Evolutionary conservation across 768 basidiomycete genomes (phyloP), one percentile per base, ranked within the genome.

Genomic region (Mycena metata): DNA sequence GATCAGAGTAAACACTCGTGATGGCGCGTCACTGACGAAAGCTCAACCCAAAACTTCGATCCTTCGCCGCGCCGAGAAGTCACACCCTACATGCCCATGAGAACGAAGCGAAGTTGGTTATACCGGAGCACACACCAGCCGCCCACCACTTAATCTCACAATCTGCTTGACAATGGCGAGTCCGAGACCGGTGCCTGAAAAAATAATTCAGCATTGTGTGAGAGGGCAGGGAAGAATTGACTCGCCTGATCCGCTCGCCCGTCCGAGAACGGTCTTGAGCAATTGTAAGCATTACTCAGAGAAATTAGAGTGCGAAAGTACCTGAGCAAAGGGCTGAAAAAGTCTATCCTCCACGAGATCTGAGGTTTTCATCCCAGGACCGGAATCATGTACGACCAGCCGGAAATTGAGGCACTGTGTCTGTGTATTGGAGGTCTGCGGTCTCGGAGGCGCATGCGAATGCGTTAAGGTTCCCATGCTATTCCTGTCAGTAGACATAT

Each of bases 121-220:
- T 26, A 45, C n/a, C n/a, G n/a, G 24, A 30, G 16, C 6, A 51
- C 60, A n/a, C 50, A 74, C 83, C 52, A 85, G 69, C 62, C 83
- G 76, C 21, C 84, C 83, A 43, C 81, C 78, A 30, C 77, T 78
- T 1, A 83, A 74, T 59, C 78, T 78, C 52, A 84, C 77, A 67
- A 85, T 85, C 60, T 83, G 81, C 41, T 80, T 76, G 15, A 83
- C 80, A 43, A 85, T 75, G 9, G 84, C 84, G 13, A 85, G 70
- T 35, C 84, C 84, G 16, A 85, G 71, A 5, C 84, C 84, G 12
- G 82, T 83, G 2, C 65, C 64, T 69, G 19, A 1, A 30, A 2
- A 36, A 24, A 8, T 36, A 33, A 47, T 66, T 81, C 78, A 36
- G 78, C 78, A 49, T 17, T 17, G 24, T n/a, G n/a, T n/a, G 8